A percentile compares a stretch with the other conserved stretches of the same genome.
Evolutionary conservation across 257 asterid species (phyloP).

Genomic region (Fraxinus excelsior): DNA sequence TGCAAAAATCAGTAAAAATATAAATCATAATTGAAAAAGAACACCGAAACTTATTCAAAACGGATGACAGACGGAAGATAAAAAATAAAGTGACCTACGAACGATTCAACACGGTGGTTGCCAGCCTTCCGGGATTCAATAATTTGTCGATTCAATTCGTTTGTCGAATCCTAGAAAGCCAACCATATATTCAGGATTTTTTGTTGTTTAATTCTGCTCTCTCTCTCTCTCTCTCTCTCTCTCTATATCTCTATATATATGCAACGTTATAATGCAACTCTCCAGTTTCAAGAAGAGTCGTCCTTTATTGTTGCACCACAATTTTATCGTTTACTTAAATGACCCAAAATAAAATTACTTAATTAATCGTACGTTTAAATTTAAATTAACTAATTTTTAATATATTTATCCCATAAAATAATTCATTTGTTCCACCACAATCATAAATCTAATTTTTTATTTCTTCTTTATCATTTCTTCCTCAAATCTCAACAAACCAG

Average conservation of each 20-base stretch:
- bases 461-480: too few relatives aligned
- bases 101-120: slow-evolving; percentile 10
- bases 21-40: neutral
- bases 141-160: neutral
- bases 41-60: neutral
- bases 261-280: neutral
- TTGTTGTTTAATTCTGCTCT: neutral
- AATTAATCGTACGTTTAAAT: too few relatives aligned
- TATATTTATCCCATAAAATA: too few relatives aligned
- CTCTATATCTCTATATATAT: neutral
- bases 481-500: too few relatives aligned
- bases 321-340: too few relatives aligned
- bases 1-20: neutral
- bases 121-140: neutral
- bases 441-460: too few relatives aligned
- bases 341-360: too few relatives aligned
- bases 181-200: neutral
- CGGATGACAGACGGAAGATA: neutral
- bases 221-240: neutral
- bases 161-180: neutral
- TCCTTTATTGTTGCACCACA: neutral
- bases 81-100: slow-evolving; percentile 2
- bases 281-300: neutral
- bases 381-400: too few relatives aligned
- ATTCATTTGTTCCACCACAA: too few relatives aligned